phyloP scores from a whole-genome alignment of 2,329 filamentous ascomycete species.

The Colletotrichum ledebouriae region DNA sequence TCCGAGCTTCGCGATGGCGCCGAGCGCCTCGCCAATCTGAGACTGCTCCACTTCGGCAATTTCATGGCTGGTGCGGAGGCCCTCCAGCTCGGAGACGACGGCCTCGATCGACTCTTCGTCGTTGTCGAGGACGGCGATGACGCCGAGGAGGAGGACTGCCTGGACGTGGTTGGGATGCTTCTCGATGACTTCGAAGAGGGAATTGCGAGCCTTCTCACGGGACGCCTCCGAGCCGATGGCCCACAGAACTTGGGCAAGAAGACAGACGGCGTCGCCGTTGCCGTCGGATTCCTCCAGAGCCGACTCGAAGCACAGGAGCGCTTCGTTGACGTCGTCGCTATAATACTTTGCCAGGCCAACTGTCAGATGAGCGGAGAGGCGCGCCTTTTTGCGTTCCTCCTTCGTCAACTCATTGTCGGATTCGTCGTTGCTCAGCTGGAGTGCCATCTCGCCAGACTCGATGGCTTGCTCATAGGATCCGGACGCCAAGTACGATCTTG shows the following conservation, averaged over 20 bases:
- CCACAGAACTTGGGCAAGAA: constrained; percentile 94
- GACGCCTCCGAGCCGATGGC: constrained; percentile 84
- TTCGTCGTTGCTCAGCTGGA: constrained; percentile 82
- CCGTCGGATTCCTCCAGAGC: constrained; percentile 82
- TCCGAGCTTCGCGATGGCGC: constrained; percentile 76
- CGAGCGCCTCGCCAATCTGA: constrained; percentile 79
- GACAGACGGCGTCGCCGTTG: constrained; percentile 86
- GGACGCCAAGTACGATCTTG: constrained; percentile 82
- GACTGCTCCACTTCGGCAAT: constrained; percentile 74
- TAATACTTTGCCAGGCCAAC: constrained; percentile 88
- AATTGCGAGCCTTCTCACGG: constrained; percentile 80
- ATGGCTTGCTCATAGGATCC: constrained; percentile 76
- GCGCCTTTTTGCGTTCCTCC: constrained; percentile 76
- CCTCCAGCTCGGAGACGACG: constrained; percentile 81
- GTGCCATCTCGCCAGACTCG: constrained; percentile 83
- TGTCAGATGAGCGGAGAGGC: constrained; percentile 88
- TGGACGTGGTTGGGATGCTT: constrained; percentile 80
- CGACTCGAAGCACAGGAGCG: constrained; percentile 83
- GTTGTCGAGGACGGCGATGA: constrained; percentile 84
- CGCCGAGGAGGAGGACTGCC: constrained; percentile 84
- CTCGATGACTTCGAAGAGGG: constrained; percentile 85
- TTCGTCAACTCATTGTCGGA: constrained; percentile 74
- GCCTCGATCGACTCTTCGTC: constrained; percentile 85
- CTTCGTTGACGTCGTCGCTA: constrained; percentile 72
- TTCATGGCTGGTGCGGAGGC: constrained; percentile 76